These are phyloP conservation scores for Alternaria infectoria DNA, from an alignment of 2,329 filamentous ascomycete genomes.

Conservation along the genomic window DNA sequence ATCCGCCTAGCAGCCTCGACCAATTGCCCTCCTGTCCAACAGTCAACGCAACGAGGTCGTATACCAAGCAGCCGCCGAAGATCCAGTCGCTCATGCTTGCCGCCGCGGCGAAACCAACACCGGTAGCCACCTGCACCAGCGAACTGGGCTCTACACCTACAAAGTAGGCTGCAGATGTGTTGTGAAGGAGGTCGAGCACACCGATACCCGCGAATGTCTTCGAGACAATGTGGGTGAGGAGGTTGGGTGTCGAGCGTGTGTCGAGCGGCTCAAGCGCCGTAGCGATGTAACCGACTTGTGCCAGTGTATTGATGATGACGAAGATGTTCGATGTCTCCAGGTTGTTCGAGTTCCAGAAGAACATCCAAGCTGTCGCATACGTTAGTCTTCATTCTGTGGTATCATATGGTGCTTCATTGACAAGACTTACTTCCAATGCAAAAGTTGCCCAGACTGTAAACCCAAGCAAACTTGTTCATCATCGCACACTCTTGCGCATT, in stretches of 20 bases:
- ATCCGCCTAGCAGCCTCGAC: slow-evolving; percentile 59
- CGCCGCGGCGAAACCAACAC: slow-evolving; percentile 59
- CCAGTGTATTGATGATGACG: slow-evolving; percentile 61
- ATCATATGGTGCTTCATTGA: background rate
- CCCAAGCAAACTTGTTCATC: slow-evolving; percentile 63
- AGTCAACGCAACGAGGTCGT: slow-evolving; percentile 62
- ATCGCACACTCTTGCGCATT: slow-evolving; percentile 54
- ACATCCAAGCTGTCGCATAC: slow-evolving; percentile 59
- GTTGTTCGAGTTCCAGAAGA: slow-evolving; percentile 64
- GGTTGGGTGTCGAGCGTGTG: slow-evolving; percentile 55
- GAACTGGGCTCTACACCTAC: slow-evolving; percentile 55
- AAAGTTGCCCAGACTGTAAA: slow-evolving; percentile 63
- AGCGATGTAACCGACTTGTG: slow-evolving; percentile 62
- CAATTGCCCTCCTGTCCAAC: slow-evolving; percentile 60
- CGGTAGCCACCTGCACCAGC: slow-evolving; percentile 60
- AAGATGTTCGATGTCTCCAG: slow-evolving; percentile 62
- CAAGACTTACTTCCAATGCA: slow-evolving; percentile 64
- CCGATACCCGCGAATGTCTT: slow-evolving; percentile 68
- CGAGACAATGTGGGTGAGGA: slow-evolving; percentile 64
- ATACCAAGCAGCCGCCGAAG: slow-evolving; percentile 65
- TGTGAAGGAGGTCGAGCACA: slow-evolving; percentile 65
- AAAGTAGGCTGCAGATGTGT: slow-evolving; percentile 63
- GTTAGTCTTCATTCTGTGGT: background rate
- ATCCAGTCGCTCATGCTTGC: slow-evolving; percentile 64
- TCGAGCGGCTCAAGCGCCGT: slow-evolving; percentile 59